These are phyloP conservation scores for Pulicaria dysenterica DNA, from an alignment of 129 eudicot species.

Conservation along the genomic window DNA sequence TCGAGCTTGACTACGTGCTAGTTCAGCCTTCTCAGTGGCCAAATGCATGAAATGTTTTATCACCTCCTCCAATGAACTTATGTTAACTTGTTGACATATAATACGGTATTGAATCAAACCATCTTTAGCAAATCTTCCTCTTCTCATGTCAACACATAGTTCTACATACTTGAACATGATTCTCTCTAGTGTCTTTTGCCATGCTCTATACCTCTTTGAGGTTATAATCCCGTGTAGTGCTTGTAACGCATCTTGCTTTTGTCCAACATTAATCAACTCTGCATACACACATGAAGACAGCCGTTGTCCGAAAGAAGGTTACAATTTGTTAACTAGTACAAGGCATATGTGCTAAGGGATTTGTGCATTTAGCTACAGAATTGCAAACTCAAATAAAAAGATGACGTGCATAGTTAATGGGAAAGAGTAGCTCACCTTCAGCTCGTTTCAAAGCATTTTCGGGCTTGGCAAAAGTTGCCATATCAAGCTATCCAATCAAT, in stretches of 20 bases:
- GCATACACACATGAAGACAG: not conserved
- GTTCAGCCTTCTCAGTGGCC: slow-evolving; percentile 83
- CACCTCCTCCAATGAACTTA: slow-evolving; percentile 83
- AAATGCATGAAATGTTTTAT: slow-evolving; percentile 95
- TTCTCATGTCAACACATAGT: slow-evolving; percentile 92
- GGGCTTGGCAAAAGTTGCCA: slow-evolving; percentile 73
- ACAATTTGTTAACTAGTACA: too few species aligned
- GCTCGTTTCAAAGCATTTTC: slow-evolving; percentile 80
- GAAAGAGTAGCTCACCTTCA: slow-evolving; percentile 46
- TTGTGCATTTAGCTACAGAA: too few species aligned
- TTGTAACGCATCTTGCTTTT: slow-evolving; percentile 85
- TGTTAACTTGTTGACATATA: slow-evolving; percentile 92
- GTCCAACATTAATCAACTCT: slow-evolving; percentile 94
- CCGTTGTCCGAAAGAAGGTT: too few species aligned
- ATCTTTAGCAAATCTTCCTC: slow-evolving; percentile 92
- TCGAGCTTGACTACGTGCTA: slow-evolving; percentile 87
- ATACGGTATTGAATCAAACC: slow-evolving; percentile 93
- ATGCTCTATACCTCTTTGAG: slow-evolving; percentile 85
- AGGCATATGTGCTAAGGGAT: too few species aligned
- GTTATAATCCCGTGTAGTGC: slow-evolving; percentile 83
- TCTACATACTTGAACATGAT: slow-evolving; percentile 90
- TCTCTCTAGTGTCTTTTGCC: slow-evolving; percentile 90
- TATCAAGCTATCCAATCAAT: slow-evolving; percentile 21
- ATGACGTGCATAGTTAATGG: not conserved
- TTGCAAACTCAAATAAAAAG: not conserved